Conservation (phyloP, 805 yeast species). For the Hanseniaspora lachancei region DNA sequence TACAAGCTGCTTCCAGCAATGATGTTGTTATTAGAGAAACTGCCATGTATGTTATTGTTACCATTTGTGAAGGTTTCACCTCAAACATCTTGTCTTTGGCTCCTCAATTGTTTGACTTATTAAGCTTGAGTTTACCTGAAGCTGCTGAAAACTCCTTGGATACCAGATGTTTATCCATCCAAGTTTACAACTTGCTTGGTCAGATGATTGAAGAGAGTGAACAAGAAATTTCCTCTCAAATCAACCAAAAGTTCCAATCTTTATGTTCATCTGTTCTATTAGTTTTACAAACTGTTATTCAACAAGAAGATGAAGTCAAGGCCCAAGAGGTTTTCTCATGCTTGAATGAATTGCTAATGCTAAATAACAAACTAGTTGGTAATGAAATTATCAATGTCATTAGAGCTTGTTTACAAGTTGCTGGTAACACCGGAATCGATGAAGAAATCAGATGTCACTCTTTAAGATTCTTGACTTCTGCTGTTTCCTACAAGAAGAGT, state of each 20-base stretch:
- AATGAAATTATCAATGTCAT: constrained; percentile 56
- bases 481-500: constrained; percentile 65
- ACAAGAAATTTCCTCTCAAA: constrained; percentile 34
- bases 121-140: constrained; percentile 46
- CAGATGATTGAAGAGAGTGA: constrained; percentile 51
- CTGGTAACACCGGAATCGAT: constrained; percentile 51
- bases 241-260: constrained; percentile 39
- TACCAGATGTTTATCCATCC: constrained; percentile 69
- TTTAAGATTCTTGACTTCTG: constrained; percentile 68
- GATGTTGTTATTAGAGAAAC: constrained; percentile 53
- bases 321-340: constrained; percentile 71
- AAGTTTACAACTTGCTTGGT: constrained; percentile 59
- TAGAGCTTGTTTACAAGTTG: constrained; percentile 61
- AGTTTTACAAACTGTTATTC: constrained; percentile 63
- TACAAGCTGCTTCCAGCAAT: constrained; percentile 47
- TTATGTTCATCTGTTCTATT: constrained; percentile 69
- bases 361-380: constrained; percentile 70
- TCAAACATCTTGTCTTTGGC: constrained; percentile 46
- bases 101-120: constrained; percentile 56
- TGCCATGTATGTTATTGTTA: constrained; percentile 64
- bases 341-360: constrained; percentile 62
- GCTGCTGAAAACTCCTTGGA: constrained; percentile 50
- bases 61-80: constrained; percentile 60
- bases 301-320: constrained; percentile 55
- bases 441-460: constrained; percentile 76